Percentiles rank a stretch among this genome's conserved stretches.
phyloP scores from a whole-genome alignment of 176 grass and related monocot genomes.

The Echinochloa phyllopogon region DNA sequence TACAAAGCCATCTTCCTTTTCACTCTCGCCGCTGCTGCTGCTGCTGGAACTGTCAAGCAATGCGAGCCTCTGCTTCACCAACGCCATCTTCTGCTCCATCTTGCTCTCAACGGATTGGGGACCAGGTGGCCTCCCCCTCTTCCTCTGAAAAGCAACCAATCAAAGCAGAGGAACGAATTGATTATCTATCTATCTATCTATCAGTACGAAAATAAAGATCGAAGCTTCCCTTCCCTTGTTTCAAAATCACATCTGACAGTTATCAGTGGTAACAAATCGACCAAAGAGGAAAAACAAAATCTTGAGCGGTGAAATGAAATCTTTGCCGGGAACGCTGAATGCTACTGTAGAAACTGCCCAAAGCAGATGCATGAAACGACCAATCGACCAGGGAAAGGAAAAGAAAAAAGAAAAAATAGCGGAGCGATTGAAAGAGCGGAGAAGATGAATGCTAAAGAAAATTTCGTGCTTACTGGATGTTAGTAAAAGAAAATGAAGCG shows the following conservation, averaged over 20 bases:
- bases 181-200: neutral
- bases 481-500: neutral
- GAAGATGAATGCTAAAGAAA: neutral
- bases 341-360: neutral
- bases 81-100: constrained; percentile 51
- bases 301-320: neutral
- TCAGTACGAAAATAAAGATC: neutral
- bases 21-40: constrained; percentile 8
- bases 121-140: constrained; percentile 38
- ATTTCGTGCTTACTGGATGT: neutral
- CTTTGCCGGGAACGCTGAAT: neutral
- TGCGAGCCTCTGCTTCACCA: constrained; percentile 43
- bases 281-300: neutral
- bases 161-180: constrained; percentile 1
- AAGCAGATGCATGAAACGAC: neutral
- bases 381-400: neutral
- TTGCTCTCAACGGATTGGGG: constrained; percentile 20
- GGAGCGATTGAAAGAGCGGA: neutral
- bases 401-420: neutral
- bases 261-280: neutral
- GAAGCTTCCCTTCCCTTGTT: neutral
- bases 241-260: neutral
- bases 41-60: constrained; percentile 31
- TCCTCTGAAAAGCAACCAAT: constrained; percentile 36
- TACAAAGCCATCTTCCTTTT: neutral